A percentile compares a stretch with the other conserved stretches of the same genome.
These are phyloP conservation scores for Hortaea werneckii DNA, from an alignment of 2,329 filamentous ascomycete genomes.

Conservation along the genomic window DNA sequence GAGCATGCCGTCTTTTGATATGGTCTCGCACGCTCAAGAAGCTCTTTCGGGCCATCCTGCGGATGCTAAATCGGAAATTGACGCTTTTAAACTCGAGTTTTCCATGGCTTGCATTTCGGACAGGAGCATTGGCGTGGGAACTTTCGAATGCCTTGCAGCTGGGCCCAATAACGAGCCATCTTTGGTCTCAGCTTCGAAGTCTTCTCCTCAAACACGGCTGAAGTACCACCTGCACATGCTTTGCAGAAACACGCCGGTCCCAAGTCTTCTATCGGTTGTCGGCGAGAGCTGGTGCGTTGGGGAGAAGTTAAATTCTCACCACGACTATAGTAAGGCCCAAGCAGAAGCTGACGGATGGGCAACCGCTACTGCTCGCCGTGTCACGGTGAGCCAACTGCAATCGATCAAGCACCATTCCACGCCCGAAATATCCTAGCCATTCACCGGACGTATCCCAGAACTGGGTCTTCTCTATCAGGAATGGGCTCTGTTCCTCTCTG, in stretches of 20 bases:
- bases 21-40: conserved; percentile 10
- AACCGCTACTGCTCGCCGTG: not conserved
- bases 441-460: conserved; percentile 7
- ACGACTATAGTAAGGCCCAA: conserved; percentile 25
- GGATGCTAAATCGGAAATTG: conserved; percentile 4
- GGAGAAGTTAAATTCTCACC: conserved; percentile 29
- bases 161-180: conserved; percentile 2
- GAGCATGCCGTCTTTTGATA: conserved; percentile 1
- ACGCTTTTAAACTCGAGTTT: conserved; percentile 28
- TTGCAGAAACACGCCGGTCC: conserved; percentile 29
- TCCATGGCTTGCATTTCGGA: conserved; percentile 23
- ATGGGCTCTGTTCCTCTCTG: conserved; percentile 20
- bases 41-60: conserved; percentile 2
- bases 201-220: conserved; percentile 9
- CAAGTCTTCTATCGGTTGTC: conserved; percentile 33
- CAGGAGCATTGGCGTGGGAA: conserved; percentile 1
- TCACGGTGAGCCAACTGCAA: not conserved
- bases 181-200: conserved; percentile 10
- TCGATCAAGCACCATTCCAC: not conserved
- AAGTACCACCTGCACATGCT: conserved; percentile 29
- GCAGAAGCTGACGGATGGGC: conserved; percentile 28
- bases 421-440: conserved; percentile 13
- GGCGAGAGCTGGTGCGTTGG: conserved; percentile 38
- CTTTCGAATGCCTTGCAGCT: not conserved
- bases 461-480: conserved; percentile 18